Base-by-base conservation (phyloP, 345 rosid genomes). In the Acer yangbiense region DNA sequence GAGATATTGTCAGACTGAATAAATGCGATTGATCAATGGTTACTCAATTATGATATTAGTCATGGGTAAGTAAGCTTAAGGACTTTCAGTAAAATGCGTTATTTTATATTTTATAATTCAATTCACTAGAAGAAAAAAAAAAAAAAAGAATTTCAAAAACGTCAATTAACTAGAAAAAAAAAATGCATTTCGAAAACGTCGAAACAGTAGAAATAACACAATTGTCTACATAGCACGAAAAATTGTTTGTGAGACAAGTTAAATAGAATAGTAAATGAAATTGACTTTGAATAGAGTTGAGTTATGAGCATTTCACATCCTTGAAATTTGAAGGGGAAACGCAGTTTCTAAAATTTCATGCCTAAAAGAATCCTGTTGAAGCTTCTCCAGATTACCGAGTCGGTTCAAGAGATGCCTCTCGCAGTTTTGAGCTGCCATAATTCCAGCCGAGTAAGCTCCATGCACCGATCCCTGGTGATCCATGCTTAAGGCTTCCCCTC, bases 381-480 rank as follows among this genome's bases (percentile, higher is more conserved):
- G 89, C 77, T 84, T 90, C 80, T 84, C 88, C 67, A 86, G 69
- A 74, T 78, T 78, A 25, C 96, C 98, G 3, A 78, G 81, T 43
- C 80, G 81, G 78, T 88, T 73, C 0, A 85, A 75, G 29, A 92
- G 77, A 79, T 86, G 87, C 76, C 81, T 85, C 78, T 88, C 88
- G 74, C 95, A 89, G 81, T 83, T 90, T 76, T 87, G 86, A 2
- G 98, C 95, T 1, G 97, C 97, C 78, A 80, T 76, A 16, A 94
- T 82, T 63, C 98, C 98, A 0, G 95, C 87, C 0, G 92, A 80
- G 85, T 88, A 94, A 7, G 98, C 98, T 79, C 98, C 97, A 0
- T 94, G 97, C 64, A 90, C 98, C 0, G 97, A 94, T 46, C 98
- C 98, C 80, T 89, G 93, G 79, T 90, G 93, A 5, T 94, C 97